Evolutionary conservation across 2,329 filamentous ascomycete species (phyloP), one percentile per base, ranked within the genome.

Genomic region (Ophiocordyceps camponoti-leonardi): DNA sequence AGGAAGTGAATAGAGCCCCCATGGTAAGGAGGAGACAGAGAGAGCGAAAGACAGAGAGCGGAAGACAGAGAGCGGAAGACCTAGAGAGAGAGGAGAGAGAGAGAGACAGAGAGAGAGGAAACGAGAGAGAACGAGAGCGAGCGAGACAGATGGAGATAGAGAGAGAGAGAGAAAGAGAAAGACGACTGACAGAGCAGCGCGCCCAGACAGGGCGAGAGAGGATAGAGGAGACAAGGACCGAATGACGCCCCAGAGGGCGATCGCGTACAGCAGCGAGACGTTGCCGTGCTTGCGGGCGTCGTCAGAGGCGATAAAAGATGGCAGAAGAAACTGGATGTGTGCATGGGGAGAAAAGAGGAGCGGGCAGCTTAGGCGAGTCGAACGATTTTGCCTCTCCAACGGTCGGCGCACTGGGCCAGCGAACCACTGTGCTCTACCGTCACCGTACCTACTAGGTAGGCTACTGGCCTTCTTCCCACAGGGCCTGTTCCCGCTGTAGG

Each of bases 271-370:
- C 46, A 49, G 57, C 50, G 31, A 55, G 54, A 56, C 50, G 50
- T 52, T 52, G 59, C 53, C 53, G 48, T 51, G 65, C 65, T 66
- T 51, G 66, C 63, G 56, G 60, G 56, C 56, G 56, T 56, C 49
- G 54, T 52, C 56, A 49, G 49, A 53, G 59, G 53, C 52, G 57
- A 55, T 59, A 57, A 55, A n/a, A 54, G 60, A 57, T 51, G 54
- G 55, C 52, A 49, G 56, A 57, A 54, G 54, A 55, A 59, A 55
- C 54, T 58, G 61, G 58, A 56, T 58, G 60, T 62, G 63, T 64
- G 62, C 56, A 63, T 60, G 60, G 18, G 59, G 61, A 28, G 63
- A 66, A 65, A 65, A 65, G 63, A 66, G 63, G 63, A 65, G 53
- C 49, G 49, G 60, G 56, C 53, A 55, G 61, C 56, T 54, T 55